Conservation (phyloP, 805 yeast species). For the Saccharomyces paradoxus region DNA sequence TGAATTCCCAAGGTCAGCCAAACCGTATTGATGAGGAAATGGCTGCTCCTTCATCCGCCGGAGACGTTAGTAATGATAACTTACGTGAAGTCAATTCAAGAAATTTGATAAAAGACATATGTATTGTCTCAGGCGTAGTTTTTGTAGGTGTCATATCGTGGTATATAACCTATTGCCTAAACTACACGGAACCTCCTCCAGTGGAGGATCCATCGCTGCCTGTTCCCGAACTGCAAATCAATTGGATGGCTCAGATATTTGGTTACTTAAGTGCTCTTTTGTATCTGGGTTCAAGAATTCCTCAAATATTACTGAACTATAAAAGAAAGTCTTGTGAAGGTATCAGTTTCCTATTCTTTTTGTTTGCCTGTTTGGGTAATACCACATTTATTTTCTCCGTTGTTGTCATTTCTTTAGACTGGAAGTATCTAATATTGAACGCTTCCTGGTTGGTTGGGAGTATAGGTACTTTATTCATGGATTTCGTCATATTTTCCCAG, state of each 20-base stretch:
- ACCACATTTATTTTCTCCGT: constrained; percentile 84
- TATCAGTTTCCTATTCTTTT: constrained; percentile 82
- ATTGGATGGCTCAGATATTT: constrained; percentile 74
- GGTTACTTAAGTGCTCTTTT: constrained; percentile 72
- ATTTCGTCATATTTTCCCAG: constrained; percentile 75
- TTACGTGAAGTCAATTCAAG: not conserved
- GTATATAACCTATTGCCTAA: not conserved
- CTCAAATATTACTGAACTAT: constrained; percentile 81
- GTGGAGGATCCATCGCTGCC: constrained; percentile 10
- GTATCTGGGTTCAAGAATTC: constrained; percentile 82
- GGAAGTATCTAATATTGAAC: constrained; percentile 66
- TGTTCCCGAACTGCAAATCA: constrained; percentile 47
- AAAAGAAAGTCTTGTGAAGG: constrained; percentile 91
- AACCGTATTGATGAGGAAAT: not conserved
- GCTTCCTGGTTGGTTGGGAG: constrained; percentile 91
- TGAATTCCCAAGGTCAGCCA: constrained; percentile 4
- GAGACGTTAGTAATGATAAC: not conserved
- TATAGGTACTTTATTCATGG: constrained; percentile 76
- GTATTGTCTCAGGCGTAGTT: not conserved
- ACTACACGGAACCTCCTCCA: constrained; percentile 2
- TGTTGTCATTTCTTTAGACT: constrained; percentile 61
- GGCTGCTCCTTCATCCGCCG: not conserved
- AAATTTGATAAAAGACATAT: not conserved
- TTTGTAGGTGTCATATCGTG: not conserved
- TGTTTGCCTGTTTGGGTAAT: constrained; percentile 93